A percentile compares a stretch with the other conserved stretches of the same genome.
Conservation (phyloP, 192 early-diverging fungal genomes). For the Backusella circina region DNA sequence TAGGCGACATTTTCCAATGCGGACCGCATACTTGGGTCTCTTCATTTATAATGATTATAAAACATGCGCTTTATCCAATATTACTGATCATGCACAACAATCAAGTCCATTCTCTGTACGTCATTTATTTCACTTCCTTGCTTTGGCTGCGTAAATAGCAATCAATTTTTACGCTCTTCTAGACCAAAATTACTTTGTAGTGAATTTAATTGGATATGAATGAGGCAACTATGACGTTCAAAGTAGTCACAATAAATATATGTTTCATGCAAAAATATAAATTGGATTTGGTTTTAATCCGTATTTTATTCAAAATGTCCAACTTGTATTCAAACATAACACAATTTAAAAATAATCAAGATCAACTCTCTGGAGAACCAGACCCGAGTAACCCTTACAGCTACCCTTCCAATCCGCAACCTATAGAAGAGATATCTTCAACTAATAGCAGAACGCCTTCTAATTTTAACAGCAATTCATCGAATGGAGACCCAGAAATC, state of each 20-base stretch:
- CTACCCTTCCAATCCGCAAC: constrained; percentile 3
- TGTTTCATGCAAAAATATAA: constrained; percentile 4
- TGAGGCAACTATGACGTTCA: neutral
- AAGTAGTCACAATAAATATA: neutral
- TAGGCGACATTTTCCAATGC: too few relatives aligned
- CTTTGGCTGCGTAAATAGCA: too few relatives aligned
- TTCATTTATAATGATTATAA: too few relatives aligned
- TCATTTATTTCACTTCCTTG: too few relatives aligned
- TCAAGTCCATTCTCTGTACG: too few relatives aligned
- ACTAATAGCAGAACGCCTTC: neutral
- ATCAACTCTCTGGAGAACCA: neutral
- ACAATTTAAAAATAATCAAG: neutral
- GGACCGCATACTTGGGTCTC: too few relatives aligned
- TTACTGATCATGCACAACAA: too few relatives aligned
- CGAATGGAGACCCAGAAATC: constrained; percentile 13
- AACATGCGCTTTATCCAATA: too few relatives aligned
- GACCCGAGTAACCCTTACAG: constrained; percentile 17
- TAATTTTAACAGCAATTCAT: neutral
- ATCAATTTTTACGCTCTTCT: too few relatives aligned
- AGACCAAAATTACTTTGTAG: too few relatives aligned
- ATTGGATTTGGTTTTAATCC: neutral
- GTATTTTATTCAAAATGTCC: neutral
- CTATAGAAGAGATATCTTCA: neutral
- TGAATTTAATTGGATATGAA: neutral
- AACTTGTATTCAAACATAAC: neutral